phyloP scores from a whole-genome alignment of 768 basidiomycete genomes.

The Cystofilobasidium capitatum region DNA sequence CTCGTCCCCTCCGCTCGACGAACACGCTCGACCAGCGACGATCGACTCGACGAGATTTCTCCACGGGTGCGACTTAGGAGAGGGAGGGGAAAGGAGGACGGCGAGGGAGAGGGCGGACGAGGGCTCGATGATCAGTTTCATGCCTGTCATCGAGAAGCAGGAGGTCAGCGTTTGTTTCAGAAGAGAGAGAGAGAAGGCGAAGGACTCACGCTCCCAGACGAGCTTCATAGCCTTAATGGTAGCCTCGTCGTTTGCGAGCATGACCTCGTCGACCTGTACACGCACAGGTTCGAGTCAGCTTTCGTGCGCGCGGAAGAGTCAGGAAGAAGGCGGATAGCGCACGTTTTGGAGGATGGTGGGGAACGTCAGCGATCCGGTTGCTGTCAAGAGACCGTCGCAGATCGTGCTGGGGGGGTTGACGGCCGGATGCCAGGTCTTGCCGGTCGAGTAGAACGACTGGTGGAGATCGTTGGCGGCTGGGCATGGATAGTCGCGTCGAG shows the following conservation, averaged over 20 bases:
- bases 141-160: background rate
- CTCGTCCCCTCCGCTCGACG: background rate
- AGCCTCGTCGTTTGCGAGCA: background rate
- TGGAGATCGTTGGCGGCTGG: slow-evolving; percentile 1
- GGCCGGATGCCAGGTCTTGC: background rate
- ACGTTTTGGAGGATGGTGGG: background rate
- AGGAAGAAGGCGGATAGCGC: too few species aligned
- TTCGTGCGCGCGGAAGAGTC: too few species aligned
- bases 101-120: background rate
- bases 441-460: background rate
- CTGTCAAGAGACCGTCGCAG: slow-evolving; percentile 7
- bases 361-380: background rate
- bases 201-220: slow-evolving; percentile 5
- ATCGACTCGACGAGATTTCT: background rate
- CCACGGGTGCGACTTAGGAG: background rate
- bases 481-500: background rate
- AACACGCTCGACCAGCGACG: too few species aligned
- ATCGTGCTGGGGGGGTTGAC: background rate
- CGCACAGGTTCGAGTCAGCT: too few species aligned
- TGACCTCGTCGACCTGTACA: background rate
- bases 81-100: background rate
- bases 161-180: background rate
- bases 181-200: background rate
- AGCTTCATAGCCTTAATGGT: slow-evolving; percentile 3
- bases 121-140: slow-evolving; percentile 10